Evolutionary conservation across 768 basidiomycete species (phyloP), one percentile per base, ranked within the genome.

Genomic region (Neoboletus brunneissimus): DNA sequence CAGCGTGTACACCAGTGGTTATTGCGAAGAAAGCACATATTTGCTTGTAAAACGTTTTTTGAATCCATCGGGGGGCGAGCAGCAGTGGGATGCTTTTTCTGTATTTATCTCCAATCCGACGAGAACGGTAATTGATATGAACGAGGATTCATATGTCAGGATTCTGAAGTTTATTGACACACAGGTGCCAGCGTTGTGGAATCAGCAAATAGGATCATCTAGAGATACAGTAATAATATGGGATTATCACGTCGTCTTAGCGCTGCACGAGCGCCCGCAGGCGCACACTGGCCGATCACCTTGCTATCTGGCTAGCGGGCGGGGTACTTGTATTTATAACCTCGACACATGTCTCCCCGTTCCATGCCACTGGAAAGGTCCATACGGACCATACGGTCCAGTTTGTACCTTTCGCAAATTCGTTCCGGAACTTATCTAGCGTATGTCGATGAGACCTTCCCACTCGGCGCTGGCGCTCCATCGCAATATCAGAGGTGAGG

Each of bases 1-100:
- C 53, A 67, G 67, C 56, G 56, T 74, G 29, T 88, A 88, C 69
- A 88, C 86, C 2, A 73, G 73, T 4, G 80, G 74, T 62, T 89
- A 83, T 56, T 89, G 87, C 70, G 88, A 90, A 74, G 88, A 89
- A 68, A 89, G 89, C 65, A 71, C 88, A 34, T 89, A 87, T 59
- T 70, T 85, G 41, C 76, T 90, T 1, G 77, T 75, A 15, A 69
- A 78, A 45, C 67, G 61, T 5, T 81, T 88, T 61, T 57, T 71
- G 12, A 51, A 64, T 31, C 58, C 68, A 52, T 55, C 67, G 15
- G 61, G 59, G 1, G 64, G 76, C 35, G 57, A 57, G 11, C 61
- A 62, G 5, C 43, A 51, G 16, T 87, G 86, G 84, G 76, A 83
- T 27, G 68, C 76, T 48, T 81, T 72, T 64, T 78, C 73, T 56